These are phyloP conservation scores for Dinochytrium kinnereticum DNA, from an alignment of 371 early-diverging fungal species.

Conservation along the genomic window DNA sequence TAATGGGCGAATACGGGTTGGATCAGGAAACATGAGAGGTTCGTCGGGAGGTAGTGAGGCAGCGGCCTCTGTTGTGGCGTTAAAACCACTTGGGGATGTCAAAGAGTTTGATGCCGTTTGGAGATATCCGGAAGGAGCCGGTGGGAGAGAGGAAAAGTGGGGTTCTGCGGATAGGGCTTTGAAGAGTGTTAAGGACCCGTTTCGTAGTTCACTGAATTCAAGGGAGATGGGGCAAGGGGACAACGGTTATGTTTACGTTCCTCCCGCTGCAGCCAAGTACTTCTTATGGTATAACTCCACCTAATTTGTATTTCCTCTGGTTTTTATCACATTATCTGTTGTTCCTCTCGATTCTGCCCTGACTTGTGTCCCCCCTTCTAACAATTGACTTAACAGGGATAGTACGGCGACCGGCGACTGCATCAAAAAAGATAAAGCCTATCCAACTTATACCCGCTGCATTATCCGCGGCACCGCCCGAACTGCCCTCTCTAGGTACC, in stretches of 20 bases:
- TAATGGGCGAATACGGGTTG: not conserved
- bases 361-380: too few species aligned
- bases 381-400: conserved; percentile 20
- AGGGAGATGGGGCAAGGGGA: not conserved
- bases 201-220: too few species aligned
- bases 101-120: not conserved
- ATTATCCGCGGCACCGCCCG: not conserved
- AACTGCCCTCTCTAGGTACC: not conserved
- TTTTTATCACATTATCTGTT: not conserved
- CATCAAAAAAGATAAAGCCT: not conserved
- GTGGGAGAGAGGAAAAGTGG: not conserved
- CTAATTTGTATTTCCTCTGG: too few species aligned
- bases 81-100: not conserved
- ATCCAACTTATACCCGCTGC: conserved; percentile 1
- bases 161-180: not conserved
- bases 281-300: conserved; percentile 29
- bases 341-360: not conserved
- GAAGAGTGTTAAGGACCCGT: not conserved
- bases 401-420: conserved; percentile 7
- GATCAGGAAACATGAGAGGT: not conserved
- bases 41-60: not conserved
- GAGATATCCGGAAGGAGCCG: not conserved
- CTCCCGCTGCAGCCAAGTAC: conserved; percentile 29
- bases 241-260: conserved; percentile 11
- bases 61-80: not conserved